Percentiles rank a stretch among this genome's conserved stretches.
phyloP scores from a whole-genome alignment of 192 early-diverging fungal species.

The Coemansia umbellata region DNA sequence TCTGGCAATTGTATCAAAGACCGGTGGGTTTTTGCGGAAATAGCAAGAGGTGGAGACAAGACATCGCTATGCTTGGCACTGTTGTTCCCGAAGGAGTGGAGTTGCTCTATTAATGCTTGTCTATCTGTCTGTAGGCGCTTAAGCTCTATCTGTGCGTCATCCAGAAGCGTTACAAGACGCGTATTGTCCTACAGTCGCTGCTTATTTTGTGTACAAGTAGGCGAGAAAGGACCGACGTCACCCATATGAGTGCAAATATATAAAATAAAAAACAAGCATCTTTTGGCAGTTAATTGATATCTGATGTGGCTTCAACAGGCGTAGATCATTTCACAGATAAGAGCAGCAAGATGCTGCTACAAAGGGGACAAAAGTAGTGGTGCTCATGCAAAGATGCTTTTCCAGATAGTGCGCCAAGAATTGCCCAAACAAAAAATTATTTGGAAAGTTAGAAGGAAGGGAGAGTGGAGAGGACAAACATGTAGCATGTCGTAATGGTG shows the following conservation, averaged over 20 bases:
- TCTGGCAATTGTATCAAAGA: background rate
- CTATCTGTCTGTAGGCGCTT: conserved; percentile 16
- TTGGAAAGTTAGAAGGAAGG: background rate
- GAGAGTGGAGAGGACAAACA: background rate
- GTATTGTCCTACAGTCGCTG: conserved; percentile 29
- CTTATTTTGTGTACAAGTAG: no score
- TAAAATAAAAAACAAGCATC: no score
- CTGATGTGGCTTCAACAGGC: no score
- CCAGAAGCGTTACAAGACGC: conserved; percentile 13
- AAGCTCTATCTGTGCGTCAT: conserved; percentile 18
- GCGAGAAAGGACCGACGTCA: no score
- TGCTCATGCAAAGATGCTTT: no score
- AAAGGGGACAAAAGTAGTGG: no score
- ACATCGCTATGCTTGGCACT: background rate
- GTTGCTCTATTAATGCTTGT: background rate
- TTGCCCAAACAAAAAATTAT: background rate
- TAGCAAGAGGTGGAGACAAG: background rate
- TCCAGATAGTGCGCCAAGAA: background rate
- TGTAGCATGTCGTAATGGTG: background rate
- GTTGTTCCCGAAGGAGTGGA: background rate
- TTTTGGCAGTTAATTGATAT: no score
- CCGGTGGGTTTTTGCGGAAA: background rate
- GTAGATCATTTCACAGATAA: no score
- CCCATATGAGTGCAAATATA: no score
- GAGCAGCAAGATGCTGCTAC: no score